These are phyloP conservation scores for Xerocomellus chrysenteron DNA, from an alignment of 768 basidiomycete genomes.

Conservation along the genomic window DNA sequence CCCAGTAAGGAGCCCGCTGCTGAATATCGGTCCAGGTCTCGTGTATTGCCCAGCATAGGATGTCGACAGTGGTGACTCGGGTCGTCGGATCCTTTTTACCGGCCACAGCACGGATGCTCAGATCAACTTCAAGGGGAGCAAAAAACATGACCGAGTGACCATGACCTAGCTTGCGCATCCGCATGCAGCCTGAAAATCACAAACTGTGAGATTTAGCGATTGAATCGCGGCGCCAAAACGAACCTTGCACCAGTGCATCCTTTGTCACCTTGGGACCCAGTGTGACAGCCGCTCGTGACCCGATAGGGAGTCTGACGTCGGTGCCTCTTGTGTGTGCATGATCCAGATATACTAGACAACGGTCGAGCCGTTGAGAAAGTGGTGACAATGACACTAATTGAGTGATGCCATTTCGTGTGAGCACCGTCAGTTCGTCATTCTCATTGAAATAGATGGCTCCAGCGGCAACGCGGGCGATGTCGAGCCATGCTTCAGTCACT, in stretches of 20 bases:
- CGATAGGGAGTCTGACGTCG: no score
- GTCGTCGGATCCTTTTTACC: constrained; percentile 2
- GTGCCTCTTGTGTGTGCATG: no score
- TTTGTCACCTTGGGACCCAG: no score
- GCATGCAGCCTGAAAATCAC: constrained; percentile 55
- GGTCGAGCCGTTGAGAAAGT: constrained; percentile 24
- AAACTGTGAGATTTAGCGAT: no score
- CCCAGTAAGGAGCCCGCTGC: no score
- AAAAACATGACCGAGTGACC: constrained; percentile 48
- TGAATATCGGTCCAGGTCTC: constrained; percentile 35
- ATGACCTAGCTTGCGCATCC: constrained; percentile 47
- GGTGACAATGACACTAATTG: constrained; percentile 29
- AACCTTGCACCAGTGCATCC: no score
- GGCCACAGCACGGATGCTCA: constrained; percentile 30
- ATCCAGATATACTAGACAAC: no score
- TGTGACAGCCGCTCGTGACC: no score
- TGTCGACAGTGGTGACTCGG: constrained; percentile 21
- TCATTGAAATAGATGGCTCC: constrained; percentile 30
- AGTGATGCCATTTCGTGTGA: constrained; percentile 17
- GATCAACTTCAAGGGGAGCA: constrained; percentile 40
- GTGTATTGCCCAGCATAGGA: constrained; percentile 43
- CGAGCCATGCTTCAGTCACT: constrained; percentile 43
- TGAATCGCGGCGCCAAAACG: no score
- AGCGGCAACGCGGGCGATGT: background rate
- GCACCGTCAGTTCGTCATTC: constrained; percentile 29